Percentiles rank a stretch among this genome's conserved stretches.
Conservation (phyloP, 73 alveolate genomes). For the Paramecium sonneborni region DNA sequence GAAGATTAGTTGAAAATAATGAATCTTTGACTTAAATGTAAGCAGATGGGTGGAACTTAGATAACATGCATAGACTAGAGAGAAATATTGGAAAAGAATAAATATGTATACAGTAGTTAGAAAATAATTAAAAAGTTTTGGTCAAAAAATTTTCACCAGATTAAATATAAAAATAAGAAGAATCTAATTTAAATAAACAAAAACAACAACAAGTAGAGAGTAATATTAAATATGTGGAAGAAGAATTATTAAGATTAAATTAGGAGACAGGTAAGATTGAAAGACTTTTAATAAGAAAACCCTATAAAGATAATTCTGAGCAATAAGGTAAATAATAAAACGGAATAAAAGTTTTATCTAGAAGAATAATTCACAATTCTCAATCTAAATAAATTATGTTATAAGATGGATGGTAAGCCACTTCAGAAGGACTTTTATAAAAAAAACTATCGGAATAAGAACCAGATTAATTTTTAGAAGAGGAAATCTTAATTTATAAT, state of each 20-base stretch:
- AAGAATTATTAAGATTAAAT: neutral
- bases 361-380: neutral
- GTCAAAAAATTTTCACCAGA: neutral
- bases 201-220: neutral
- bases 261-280: neutral
- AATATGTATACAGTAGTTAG: neutral
- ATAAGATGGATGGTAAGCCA: neutral
- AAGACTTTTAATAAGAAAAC: neutral
- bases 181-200: neutral
- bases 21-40: neutral
- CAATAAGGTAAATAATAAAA: neutral
- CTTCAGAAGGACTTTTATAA: neutral
- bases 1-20: neutral
- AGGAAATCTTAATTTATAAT: neutral
- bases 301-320: neutral
- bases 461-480: neutral
- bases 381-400: neutral
- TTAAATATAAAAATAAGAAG: neutral
- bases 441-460: neutral
- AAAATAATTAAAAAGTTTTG: neutral
- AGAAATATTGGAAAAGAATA: neutral
- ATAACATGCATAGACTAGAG: neutral
- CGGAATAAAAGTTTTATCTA: neutral
- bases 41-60: constrained; percentile 3
- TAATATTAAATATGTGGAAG: neutral